A percentile compares a stretch with the other conserved stretches of the same genome.
These are phyloP conservation scores for Ilex aquifolium DNA, from an alignment of 257 asterid species.

Conservation along the genomic window DNA sequence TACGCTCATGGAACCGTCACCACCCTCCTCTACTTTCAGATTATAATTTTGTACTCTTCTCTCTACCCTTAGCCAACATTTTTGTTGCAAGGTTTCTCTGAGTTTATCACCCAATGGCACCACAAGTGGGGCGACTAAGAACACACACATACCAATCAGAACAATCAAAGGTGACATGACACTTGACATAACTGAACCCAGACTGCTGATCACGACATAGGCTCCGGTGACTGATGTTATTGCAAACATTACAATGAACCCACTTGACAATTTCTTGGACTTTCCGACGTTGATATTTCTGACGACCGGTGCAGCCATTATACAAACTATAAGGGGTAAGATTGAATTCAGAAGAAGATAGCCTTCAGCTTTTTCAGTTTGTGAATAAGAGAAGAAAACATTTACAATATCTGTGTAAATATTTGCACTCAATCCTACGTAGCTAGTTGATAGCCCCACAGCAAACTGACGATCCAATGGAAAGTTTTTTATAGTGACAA, in stretches of 20 bases:
- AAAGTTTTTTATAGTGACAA: constrained; percentile 51
- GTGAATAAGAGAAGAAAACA: constrained; percentile 8
- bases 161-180: constrained; percentile 9
- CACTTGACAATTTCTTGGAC: constrained; percentile 43
- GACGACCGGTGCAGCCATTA: constrained; percentile 30
- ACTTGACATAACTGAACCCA: constrained; percentile 16
- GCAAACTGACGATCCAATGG: constrained; percentile 64
- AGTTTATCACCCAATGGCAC: constrained; percentile 44
- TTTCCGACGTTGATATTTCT: constrained; percentile 27
- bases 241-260: constrained; percentile 48
- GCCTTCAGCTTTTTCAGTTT: constrained; percentile 29
- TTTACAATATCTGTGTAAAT: constrained; percentile 47
- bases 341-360: constrained; percentile 51
- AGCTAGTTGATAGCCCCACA: constrained; percentile 67
- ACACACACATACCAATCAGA: constrained; percentile 28
- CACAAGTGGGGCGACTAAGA: constrained; percentile 33
- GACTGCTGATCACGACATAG: constrained; percentile 52
- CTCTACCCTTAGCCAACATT: constrained; percentile 44
- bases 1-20: not conserved
- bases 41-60: constrained; percentile 17
- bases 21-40: constrained; percentile 17
- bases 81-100: constrained; percentile 29
- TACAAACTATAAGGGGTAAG: constrained; percentile 37
- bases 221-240: constrained; percentile 44
- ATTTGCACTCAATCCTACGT: constrained; percentile 60